Percentiles rank a stretch among this genome's conserved stretches.
Evolutionary conservation across 2,329 filamentous ascomycete species (phyloP).

Genomic region (Madurella fahalii): DNA sequence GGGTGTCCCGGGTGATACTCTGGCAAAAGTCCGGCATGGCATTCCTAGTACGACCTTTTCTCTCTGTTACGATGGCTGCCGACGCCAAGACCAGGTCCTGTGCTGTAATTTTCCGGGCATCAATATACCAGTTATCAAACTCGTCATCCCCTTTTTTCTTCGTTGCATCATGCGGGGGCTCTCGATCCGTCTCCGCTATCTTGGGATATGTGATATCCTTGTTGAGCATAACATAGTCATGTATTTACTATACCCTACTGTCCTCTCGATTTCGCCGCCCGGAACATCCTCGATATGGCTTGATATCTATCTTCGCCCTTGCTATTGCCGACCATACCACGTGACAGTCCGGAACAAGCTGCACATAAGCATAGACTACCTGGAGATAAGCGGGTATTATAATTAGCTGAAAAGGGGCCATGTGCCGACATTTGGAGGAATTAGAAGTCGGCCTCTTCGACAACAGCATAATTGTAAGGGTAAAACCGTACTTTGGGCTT

Average conservation of each 20-base stretch:
- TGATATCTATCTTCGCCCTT: neutral
- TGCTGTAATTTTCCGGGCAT: constrained; percentile 17
- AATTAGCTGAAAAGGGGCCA: too few relatives aligned
- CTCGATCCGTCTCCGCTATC: constrained; percentile 25
- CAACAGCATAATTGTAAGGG: too few relatives aligned
- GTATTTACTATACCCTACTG: neutral
- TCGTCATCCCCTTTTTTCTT: constrained; percentile 23
- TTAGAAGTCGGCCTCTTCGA: too few relatives aligned
- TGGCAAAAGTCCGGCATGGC: constrained; percentile 21
- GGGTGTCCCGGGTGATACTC: too few relatives aligned
- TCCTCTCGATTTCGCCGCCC: neutral
- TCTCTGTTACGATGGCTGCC: constrained; percentile 17
- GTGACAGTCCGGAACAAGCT: too few relatives aligned
- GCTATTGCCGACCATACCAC: neutral
- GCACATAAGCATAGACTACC: too few relatives aligned
- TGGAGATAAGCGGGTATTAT: too few relatives aligned
- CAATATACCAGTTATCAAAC: constrained; percentile 21
- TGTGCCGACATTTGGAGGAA: too few relatives aligned
- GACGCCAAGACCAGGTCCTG: constrained; percentile 23
- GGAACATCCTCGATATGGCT: neutral
- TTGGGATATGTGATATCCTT: constrained; percentile 3
- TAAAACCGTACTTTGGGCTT: too few relatives aligned
- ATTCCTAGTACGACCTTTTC: constrained; percentile 24
- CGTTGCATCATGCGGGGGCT: constrained; percentile 23
- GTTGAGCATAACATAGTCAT: neutral